Conservation (phyloP, 2,329 filamentous ascomycete genomes). For the Bisporella sp. region DNA sequence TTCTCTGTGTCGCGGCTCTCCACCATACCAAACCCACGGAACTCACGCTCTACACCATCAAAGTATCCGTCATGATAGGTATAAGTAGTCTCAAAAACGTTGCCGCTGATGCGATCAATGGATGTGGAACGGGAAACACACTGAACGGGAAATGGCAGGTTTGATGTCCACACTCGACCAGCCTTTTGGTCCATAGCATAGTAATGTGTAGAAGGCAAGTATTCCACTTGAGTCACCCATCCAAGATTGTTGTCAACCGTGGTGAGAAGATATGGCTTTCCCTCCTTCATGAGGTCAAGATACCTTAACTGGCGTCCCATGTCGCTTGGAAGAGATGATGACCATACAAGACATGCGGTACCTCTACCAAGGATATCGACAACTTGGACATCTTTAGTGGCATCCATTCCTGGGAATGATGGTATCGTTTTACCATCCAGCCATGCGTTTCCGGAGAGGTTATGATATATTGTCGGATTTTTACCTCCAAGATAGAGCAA, state of each 20-base stretch:
- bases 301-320: no score
- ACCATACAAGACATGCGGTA: conserved; percentile 1
- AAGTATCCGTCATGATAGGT: conserved; percentile 4
- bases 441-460: neutral
- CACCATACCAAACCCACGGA: conserved; percentile 5
- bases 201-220: no score
- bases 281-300: no score
- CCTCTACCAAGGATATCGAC: conserved; percentile 3
- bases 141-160: conserved; percentile 1
- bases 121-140: neutral
- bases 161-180: neutral
- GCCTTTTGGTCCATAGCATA: neutral
- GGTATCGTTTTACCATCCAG: neutral
- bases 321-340: no score
- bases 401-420: neutral
- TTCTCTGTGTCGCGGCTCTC: conserved; percentile 4
- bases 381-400: neutral
- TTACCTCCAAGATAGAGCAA: conserved; percentile 1
- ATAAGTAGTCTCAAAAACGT: neutral
- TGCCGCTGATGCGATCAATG: neutral
- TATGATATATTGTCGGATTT: neutral
- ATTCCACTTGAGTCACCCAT: no score
- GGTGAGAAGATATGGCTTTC: no score
- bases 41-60: conserved; percentile 4
- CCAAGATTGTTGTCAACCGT: no score